These are phyloP conservation scores for Psilocybe subaeruginosa DNA, from an alignment of 768 basidiomycete species.

Conservation along the genomic window DNA sequence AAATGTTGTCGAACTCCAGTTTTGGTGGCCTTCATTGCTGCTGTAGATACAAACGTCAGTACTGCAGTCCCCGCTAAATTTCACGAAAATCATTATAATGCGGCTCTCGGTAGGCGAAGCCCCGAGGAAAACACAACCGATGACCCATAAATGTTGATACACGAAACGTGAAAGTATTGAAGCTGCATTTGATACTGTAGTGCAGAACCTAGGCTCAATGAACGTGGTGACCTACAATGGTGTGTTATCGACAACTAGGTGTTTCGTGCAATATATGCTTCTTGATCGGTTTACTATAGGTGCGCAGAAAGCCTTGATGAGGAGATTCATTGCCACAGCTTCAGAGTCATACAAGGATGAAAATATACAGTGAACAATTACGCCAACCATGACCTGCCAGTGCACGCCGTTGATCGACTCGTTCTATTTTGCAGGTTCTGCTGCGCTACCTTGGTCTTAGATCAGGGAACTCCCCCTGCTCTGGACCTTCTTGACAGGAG, in stretches of 20 bases:
- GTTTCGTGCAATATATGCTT: slow-evolving; percentile 13
- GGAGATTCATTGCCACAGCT: slow-evolving; percentile 24
- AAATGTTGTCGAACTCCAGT: slow-evolving; percentile 9
- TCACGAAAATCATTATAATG: slow-evolving; percentile 28
- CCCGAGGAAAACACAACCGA: slow-evolving; percentile 13
- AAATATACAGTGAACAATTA: slow-evolving; percentile 20
- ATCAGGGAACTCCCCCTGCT: slow-evolving; percentile 18
- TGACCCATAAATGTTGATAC: slow-evolving; percentile 36
- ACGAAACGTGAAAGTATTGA: slow-evolving; percentile 30
- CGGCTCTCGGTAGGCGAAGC: slow-evolving; percentile 31
- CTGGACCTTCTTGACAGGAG: slow-evolving; percentile 22
- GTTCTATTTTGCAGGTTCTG: slow-evolving; percentile 25
- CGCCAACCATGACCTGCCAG: no score
- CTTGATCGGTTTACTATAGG: slow-evolving; percentile 20
- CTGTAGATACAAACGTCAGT: slow-evolving; percentile 31
- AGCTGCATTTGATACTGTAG: slow-evolving; percentile 38
- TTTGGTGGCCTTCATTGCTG: slow-evolving; percentile 33
- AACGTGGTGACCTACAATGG: slow-evolving; percentile 53
- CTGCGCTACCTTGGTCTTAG: slow-evolving; percentile 28
- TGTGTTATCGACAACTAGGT: neutral
- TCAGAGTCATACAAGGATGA: slow-evolving; percentile 22
- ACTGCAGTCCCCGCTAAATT: slow-evolving; percentile 25
- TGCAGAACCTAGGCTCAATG: slow-evolving; percentile 39
- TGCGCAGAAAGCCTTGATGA: slow-evolving; percentile 25
- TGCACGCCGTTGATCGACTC: neutral